Base-by-base conservation (phyloP, 257 asterid genomes). In the Plantago major region DNA sequence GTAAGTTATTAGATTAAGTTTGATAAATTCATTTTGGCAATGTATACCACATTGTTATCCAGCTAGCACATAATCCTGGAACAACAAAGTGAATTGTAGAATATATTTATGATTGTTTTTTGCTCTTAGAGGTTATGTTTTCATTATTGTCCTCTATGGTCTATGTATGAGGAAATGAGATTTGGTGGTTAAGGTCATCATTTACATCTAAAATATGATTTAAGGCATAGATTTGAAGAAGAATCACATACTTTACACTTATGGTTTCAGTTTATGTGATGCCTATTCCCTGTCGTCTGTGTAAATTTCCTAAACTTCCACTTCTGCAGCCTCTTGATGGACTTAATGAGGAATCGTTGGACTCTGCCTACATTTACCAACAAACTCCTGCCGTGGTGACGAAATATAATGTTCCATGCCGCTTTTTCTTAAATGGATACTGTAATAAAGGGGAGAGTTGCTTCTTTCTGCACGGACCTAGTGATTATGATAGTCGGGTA, bases 361-460 rank as follows among this genome's bases (percentile, higher is more conserved):
- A 58, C 19, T 10, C 12, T 58, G 49, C 48, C 49, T 17, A 42
- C 40, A 11, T 10, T 1, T 11, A 15, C 63, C 14, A 58, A 2
- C 63, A 58, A 17, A n/a, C 33, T 42, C 49, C 50, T 42, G 50
- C 38, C n/a, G 8, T 49, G 17, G 19, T 42, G 7, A 42, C 15
- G 4, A 58, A 42, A 45, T 16, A 6, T 16, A 59, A 59, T 59
- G 84, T 76, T 15, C 74, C 84, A 11, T 82, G 89, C 65, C 52
- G 73, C 38, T 82, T 73, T 69, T 82, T 79, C 72, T 83, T 73
- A 74, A 74, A 68, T 49, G 82, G 86, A 11, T 60, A 15, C 37
- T 82, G 89, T 60, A 37, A 73, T 17, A 82, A 73, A 74, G 89
- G 89, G 50, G 80, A 77, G 69, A 73, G 82, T 76, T 82, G 89